phyloP scores from a whole-genome alignment of 257 asterid species.

The Solanum pimpinellifolium region DNA sequence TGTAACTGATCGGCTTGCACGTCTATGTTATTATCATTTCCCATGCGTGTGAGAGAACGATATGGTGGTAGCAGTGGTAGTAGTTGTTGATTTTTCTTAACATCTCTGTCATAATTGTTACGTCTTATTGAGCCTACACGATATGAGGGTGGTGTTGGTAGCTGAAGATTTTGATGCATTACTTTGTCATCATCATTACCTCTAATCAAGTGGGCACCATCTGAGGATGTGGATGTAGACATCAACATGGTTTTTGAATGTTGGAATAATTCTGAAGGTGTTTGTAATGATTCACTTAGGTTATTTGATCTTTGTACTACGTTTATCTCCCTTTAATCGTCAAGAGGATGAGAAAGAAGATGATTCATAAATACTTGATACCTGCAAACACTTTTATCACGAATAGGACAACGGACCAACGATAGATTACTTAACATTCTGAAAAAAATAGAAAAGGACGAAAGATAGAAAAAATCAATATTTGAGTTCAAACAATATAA shows the following conservation, averaged over 20 bases:
- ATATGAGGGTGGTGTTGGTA: too few species aligned
- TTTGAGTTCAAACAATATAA: background rate
- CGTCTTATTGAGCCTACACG: too few species aligned
- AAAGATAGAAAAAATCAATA: background rate
- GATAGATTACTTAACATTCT: background rate
- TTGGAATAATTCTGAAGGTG: background rate
- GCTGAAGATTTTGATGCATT: too few species aligned
- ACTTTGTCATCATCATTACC: too few species aligned
- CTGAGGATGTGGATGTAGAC: too few species aligned
- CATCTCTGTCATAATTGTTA: too few species aligned
- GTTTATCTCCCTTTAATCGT: background rate
- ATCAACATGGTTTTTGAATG: background rate
- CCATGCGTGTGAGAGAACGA: too few species aligned
- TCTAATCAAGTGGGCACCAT: too few species aligned
- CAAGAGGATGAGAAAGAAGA: background rate
- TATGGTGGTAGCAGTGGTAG: too few species aligned
- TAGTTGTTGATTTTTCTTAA: too few species aligned
- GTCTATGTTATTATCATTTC: too few species aligned
- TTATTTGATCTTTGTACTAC: background rate
- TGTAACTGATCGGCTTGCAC: too few species aligned
- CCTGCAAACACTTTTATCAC: background rate
- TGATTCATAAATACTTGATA: background rate
- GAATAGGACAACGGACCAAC: background rate
- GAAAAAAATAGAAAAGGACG: background rate
- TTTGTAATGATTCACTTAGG: background rate